Evolutionary conservation across 2,329 filamentous ascomycete species (phyloP).

Genomic region (Aspergillus puulaauensis): DNA sequence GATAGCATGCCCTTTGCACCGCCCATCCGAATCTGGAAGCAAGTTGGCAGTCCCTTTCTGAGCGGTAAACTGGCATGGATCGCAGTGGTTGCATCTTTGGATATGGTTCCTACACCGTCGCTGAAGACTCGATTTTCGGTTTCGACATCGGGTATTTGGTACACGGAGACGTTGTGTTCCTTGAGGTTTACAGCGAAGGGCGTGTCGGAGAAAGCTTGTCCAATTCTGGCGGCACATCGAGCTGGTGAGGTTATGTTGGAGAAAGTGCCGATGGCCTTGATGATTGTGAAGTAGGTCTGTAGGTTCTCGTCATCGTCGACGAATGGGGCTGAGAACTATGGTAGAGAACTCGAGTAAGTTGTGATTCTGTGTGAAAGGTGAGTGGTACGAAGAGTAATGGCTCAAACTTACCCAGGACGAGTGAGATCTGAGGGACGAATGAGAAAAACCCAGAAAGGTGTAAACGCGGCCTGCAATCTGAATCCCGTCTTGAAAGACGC

Average conservation of each 20-base stretch:
- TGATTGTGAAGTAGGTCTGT: conserved; percentile 40
- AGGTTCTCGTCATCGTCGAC: conserved; percentile 27
- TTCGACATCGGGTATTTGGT: conserved; percentile 27
- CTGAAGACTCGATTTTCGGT: conserved; percentile 61
- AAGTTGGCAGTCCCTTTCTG: conserved; percentile 55
- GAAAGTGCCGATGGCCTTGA: conserved; percentile 52
- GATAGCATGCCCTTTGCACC: conserved; percentile 78
- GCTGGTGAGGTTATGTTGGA: conserved; percentile 52
- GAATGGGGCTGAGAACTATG: conserved; percentile 49
- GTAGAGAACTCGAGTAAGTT: background rate
- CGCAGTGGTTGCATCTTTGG: conserved; percentile 54
- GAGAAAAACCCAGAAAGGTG: conserved; percentile 73
- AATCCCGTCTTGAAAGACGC: conserved; percentile 60
- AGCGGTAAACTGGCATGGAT: conserved; percentile 58
- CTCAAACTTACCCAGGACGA: conserved; percentile 57
- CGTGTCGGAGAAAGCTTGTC: conserved; percentile 73
- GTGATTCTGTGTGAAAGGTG: background rate
- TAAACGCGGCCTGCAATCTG: conserved; percentile 63
- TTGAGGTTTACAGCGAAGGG: conserved; percentile 58
- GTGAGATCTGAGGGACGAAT: conserved; percentile 72
- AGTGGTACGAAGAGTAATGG: background rate
- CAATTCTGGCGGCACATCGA: conserved; percentile 59
- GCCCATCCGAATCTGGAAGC: conserved; percentile 71
- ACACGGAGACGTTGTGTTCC: conserved; percentile 16
- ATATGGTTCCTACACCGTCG: conserved; percentile 77